Base-by-base conservation (phyloP, 106 monocot genomes). In the Gastrodia elata region DNA sequence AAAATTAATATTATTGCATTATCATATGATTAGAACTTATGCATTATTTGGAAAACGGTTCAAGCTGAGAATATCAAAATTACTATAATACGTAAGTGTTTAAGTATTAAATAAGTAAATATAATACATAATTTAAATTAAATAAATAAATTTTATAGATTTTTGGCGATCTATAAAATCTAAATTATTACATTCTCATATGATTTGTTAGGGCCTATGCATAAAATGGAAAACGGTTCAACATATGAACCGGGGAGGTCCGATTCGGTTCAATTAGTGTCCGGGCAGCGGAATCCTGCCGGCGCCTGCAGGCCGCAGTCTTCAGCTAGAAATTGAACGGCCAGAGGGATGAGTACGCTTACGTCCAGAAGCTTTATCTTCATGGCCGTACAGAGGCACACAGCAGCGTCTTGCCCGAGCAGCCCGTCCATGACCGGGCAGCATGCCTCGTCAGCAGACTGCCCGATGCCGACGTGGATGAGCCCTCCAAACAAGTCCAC, bases 371-470 rank as follows among this genome's bases (percentile, higher is more conserved):
- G 34, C 41, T 83, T 87, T 38, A 75, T 71, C 68, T 74, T 68
- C 58, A 87, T 74, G 75, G 80, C 48, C 16, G 80, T 87, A 80
- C 86, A 87, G 28, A 87, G 77, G 77, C 86, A 87, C 44, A 83
- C 36, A 30, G 86, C 86, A 6, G 86, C 86, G 41, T 86, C 86
- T 24, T 82, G 56, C 65, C 70, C 85, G 18, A 24, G 73, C 6
- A 85, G 26, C 25, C 85, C 82, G 1, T 36, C 1, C 7, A 84
- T 44, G 52, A 85, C 26, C 22, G 85, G 71, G 75, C 85, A 85
- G 74, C 85, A 85, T 0, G 72, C 27, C 34, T 20, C 55, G 37
- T 35, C 75, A 13, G 71, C 64, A 13, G 71, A 28, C 28, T 18
- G 14, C 5, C 82, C 82, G 36, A 83, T 64, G 18, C 61, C 65